A percentile compares a stretch with the other conserved stretches of the same genome.
Conservation (phyloP, 2,329 filamentous ascomycete species). For the Pseudopithomyces maydicus region DNA sequence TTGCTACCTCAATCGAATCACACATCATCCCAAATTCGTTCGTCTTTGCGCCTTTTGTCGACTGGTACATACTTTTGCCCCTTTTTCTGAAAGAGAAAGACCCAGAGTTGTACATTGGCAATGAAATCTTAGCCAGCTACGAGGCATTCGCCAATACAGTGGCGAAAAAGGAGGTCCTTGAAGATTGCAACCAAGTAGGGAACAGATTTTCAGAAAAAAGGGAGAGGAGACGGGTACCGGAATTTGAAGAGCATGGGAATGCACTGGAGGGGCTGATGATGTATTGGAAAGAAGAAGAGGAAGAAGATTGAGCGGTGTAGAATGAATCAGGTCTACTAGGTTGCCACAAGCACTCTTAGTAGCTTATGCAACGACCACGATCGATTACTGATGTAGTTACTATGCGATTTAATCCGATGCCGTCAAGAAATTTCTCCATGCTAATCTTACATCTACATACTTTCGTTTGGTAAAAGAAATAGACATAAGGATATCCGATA, state of each 20-base stretch:
- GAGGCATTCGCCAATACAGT: constrained; percentile 25
- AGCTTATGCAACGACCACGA: too few species aligned
- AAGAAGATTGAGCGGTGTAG: background rate
- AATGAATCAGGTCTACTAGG: too few species aligned
- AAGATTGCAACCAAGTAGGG: constrained; percentile 35
- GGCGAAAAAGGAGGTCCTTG: constrained; percentile 29
- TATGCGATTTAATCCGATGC: too few species aligned
- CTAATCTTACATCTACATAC: too few species aligned
- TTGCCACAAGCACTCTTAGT: too few species aligned
- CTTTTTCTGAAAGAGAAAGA: constrained; percentile 33
- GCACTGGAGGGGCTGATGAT: constrained; percentile 41
- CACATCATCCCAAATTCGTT: constrained; percentile 30
- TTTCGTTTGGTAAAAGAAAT: too few species aligned
- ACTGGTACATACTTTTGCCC: constrained; percentile 41
- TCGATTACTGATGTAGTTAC: too few species aligned
- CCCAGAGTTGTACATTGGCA: constrained; percentile 43
- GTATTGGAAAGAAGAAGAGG: constrained; percentile 26
- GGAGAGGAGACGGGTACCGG: constrained; percentile 20
- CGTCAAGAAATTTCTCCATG: too few species aligned
- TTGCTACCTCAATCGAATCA: constrained; percentile 18
- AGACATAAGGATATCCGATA: too few species aligned
- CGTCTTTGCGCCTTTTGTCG: constrained; percentile 45
- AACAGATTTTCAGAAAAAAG: constrained; percentile 26
- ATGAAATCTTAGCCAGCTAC: constrained; percentile 42
- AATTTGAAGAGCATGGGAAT: constrained; percentile 37